A percentile compares a stretch with the other conserved stretches of the same genome.
These are phyloP conservation scores for Candida germanica DNA, from an alignment of 805 yeast genomes.

Conservation along the genomic window DNA sequence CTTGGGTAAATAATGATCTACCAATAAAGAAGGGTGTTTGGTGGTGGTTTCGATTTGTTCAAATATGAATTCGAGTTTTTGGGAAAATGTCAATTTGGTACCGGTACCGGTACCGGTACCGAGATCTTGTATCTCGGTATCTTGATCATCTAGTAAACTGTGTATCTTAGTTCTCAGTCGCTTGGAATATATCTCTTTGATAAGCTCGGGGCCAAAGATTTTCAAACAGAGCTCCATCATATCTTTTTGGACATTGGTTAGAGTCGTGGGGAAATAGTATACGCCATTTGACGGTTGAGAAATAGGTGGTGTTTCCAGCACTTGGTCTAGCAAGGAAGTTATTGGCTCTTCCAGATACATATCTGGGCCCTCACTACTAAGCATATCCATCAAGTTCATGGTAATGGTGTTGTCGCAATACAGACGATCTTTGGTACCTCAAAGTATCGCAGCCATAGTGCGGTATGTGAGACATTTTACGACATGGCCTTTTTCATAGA, in stretches of 20 bases:
- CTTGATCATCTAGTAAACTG: conserved; percentile 22
- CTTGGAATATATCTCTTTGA: conserved; percentile 19
- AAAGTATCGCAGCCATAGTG: too few relatives aligned
- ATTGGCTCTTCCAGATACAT: conserved; percentile 14
- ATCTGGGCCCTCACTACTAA: conserved; percentile 31
- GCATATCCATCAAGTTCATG: conserved; percentile 41
- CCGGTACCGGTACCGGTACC: neutral
- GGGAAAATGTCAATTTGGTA: conserved; percentile 13
- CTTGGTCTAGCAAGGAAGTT: conserved; percentile 9
- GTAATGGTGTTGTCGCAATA: too few relatives aligned
- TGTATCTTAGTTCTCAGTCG: conserved; percentile 34
- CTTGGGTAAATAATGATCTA: conserved; percentile 75
- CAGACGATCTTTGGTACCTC: too few relatives aligned
- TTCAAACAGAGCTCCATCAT: conserved; percentile 30
- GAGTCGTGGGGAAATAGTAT: conserved; percentile 32
- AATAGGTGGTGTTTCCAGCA: neutral
- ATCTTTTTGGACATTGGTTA: conserved; percentile 33
- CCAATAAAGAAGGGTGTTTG: conserved; percentile 68
- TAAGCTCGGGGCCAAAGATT: conserved; percentile 25
- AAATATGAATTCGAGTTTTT: conserved; percentile 40
- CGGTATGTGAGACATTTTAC: too few relatives aligned
- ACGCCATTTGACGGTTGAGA: conserved; percentile 23
- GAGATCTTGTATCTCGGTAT: conserved; percentile 8
- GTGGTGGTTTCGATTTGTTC: conserved; percentile 49
- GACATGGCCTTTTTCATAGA: too few relatives aligned